Conservation (phyloP, 1,284 basidiomycete genomes). For the Malassezia equina region DNA sequence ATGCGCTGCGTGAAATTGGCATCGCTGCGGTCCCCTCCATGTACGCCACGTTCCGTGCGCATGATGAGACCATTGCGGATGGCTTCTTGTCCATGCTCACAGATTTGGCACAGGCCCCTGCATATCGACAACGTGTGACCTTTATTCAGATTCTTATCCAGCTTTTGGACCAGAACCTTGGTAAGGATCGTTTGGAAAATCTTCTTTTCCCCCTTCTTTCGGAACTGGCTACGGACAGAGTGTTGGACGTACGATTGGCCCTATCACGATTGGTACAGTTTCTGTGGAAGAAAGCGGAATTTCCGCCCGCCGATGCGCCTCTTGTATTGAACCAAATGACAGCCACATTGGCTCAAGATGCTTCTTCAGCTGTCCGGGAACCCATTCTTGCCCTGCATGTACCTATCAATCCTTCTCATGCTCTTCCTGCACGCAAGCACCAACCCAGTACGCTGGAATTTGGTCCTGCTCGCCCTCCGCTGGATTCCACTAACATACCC, state of each 20-base stretch:
- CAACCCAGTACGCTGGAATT: constrained; percentile 26
- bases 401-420: constrained; percentile 11
- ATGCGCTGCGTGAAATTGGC: constrained; percentile 71
- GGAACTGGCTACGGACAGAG: constrained; percentile 58
- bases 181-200: constrained; percentile 52
- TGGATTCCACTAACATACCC: constrained; percentile 14
- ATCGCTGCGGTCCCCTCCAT: constrained; percentile 48
- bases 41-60: constrained; percentile 31
- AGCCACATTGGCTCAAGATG: not conserved
- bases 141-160: constrained; percentile 32
- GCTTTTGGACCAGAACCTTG: constrained; percentile 24
- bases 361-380: not conserved
- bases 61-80: constrained; percentile 30
- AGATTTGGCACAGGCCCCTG: constrained; percentile 29
- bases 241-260: constrained; percentile 77
- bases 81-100: constrained; percentile 43
- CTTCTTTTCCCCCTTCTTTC: constrained; percentile 58
- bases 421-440: constrained; percentile 38
- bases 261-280: constrained; percentile 61
- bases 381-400: not conserved
- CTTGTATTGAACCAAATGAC: not conserved
- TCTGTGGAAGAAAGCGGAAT: constrained; percentile 47
- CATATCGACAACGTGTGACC: constrained; percentile 41
- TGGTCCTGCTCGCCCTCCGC: constrained; percentile 31
- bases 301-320: not conserved